Evolutionary conservation across 345 rosid species (phyloP).

Genomic region (Salix viminalis): DNA sequence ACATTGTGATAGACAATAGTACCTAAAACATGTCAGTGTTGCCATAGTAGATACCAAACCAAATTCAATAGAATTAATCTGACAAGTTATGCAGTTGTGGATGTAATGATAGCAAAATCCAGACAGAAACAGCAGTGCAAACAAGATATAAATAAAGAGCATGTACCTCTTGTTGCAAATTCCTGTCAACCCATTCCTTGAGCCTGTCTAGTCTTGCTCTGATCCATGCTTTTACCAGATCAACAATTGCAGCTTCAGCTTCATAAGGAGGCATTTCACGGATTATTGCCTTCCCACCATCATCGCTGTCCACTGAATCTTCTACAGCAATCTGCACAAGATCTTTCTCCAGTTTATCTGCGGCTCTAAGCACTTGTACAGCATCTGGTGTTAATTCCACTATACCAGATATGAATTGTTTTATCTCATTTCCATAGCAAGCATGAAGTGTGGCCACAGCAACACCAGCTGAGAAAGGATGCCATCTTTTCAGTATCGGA

Average conservation of each 20-base stretch:
- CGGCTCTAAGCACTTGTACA: conserved; percentile 84
- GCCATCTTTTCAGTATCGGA: conserved; percentile 95
- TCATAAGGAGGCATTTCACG: conserved; percentile 98
- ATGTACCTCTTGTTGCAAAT: conserved; percentile 85
- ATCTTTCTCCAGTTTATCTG: conserved; percentile 94
- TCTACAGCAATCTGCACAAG: conserved; percentile 98
- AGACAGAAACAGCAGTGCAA: neutral
- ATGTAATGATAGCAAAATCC: conserved; percentile 4
- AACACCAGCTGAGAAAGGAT: conserved; percentile 95
- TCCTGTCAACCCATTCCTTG: conserved; percentile 88
- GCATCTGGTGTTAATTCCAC: conserved; percentile 83
- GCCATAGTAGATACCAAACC: no score
- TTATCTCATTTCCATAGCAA: conserved; percentile 90
- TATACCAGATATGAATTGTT: conserved; percentile 75
- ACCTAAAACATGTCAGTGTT: neutral
- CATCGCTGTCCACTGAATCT: conserved; percentile 96
- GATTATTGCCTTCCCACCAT: conserved; percentile 95
- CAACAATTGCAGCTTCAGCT: conserved; percentile 88
- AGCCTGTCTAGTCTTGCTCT: conserved; percentile 69
- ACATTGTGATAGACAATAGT: neutral
- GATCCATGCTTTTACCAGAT: conserved; percentile 85
- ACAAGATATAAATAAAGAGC: neutral
- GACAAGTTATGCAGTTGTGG: neutral
- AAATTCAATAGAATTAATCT: neutral
- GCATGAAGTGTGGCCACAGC: conserved; percentile 97